Conservation (phyloP, 306 rosid species). For the Trifolium fragiferum region DNA sequence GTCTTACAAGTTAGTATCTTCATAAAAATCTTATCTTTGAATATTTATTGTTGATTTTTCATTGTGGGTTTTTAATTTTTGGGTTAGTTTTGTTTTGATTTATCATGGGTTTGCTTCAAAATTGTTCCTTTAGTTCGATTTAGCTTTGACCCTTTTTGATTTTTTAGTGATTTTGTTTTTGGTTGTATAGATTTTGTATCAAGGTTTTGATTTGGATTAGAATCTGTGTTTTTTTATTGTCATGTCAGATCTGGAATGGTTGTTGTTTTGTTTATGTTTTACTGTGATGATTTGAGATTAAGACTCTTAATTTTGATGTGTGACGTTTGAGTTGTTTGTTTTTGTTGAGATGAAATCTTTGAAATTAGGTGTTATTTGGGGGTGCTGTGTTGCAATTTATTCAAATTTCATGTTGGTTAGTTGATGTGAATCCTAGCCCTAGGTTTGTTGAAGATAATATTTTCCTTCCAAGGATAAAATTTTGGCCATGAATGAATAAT, state of each 20-base stretch:
- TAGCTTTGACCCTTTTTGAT: not conserved
- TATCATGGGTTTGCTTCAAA: slow-evolving; percentile 32
- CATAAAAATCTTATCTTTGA: not conserved
- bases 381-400: not conserved
- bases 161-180: slow-evolving; percentile 4
- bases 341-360: slow-evolving; percentile 4
- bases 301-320: slow-evolving; percentile 28
- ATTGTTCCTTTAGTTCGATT: slow-evolving; percentile 31
- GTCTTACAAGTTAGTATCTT: slow-evolving; percentile 68
- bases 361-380: slow-evolving; percentile 1
- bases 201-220: slow-evolving; percentile 36
- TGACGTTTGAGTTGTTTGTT: slow-evolving; percentile 3
- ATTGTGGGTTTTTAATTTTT: not conserved
- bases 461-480: slow-evolving; percentile 9
- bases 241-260: slow-evolving; percentile 52
- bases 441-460: not conserved
- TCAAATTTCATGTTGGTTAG: not conserved
- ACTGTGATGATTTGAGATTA: slow-evolving; percentile 32
- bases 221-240: slow-evolving; percentile 9
- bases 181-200: slow-evolving; percentile 33
- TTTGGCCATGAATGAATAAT: not conserved
- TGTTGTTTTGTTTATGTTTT: slow-evolving; percentile 23
- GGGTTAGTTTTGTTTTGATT: slow-evolving; percentile 11
- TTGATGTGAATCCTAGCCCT: not conserved
- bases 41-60: not conserved